Evolutionary conservation across 164 flowering plant species (phyloP).

Genomic region (Sedum album): DNA sequence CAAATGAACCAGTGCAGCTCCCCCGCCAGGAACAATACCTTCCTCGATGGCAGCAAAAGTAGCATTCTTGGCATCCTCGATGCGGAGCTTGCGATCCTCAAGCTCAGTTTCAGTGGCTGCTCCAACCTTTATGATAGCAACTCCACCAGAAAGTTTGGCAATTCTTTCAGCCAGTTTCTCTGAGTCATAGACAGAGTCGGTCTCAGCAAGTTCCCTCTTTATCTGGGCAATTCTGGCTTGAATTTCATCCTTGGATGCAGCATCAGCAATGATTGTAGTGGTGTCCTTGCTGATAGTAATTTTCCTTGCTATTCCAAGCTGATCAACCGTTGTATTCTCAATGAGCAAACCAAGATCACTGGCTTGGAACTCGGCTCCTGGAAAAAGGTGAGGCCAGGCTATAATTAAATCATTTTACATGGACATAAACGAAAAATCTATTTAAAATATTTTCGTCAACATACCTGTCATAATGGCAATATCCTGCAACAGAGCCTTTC

Average conservation of each 20-base stretch:
- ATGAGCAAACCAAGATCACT: slow-evolving; percentile 73
- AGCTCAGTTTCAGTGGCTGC: slow-evolving; percentile 99
- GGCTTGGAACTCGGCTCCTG: slow-evolving; percentile 95
- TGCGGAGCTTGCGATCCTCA: slow-evolving; percentile 91
- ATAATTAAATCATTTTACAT: neutral
- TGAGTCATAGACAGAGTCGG: slow-evolving; percentile 89
- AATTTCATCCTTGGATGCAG: slow-evolving; percentile 92
- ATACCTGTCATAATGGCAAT: slow-evolving; percentile 76
- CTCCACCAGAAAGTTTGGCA: slow-evolving; percentile 97
- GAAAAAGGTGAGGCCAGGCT: neutral
- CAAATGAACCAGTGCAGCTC: slow-evolving; percentile 85
- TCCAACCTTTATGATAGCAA: slow-evolving; percentile 95
- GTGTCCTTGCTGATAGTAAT: slow-evolving; percentile 82
- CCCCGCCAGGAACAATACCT: slow-evolving; percentile 99
- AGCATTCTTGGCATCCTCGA: slow-evolving; percentile 99
- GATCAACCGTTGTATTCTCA: slow-evolving; percentile 72
- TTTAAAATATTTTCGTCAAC: neutral
- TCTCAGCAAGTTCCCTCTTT: slow-evolving; percentile 81
- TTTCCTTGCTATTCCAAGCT: slow-evolving; percentile 90
- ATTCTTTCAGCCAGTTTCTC: slow-evolving; percentile 96
- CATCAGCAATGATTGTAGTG: slow-evolving; percentile 90
- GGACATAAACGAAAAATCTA: neutral
- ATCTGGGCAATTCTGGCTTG: slow-evolving; percentile 88
- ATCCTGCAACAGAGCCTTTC: slow-evolving; percentile 92
- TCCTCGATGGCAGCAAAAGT: slow-evolving; percentile 99